A percentile compares a stretch with the other conserved stretches of the same genome.
Evolutionary conservation across 768 basidiomycete species (phyloP).

Genomic region (Lactifluus piperatus): DNA sequence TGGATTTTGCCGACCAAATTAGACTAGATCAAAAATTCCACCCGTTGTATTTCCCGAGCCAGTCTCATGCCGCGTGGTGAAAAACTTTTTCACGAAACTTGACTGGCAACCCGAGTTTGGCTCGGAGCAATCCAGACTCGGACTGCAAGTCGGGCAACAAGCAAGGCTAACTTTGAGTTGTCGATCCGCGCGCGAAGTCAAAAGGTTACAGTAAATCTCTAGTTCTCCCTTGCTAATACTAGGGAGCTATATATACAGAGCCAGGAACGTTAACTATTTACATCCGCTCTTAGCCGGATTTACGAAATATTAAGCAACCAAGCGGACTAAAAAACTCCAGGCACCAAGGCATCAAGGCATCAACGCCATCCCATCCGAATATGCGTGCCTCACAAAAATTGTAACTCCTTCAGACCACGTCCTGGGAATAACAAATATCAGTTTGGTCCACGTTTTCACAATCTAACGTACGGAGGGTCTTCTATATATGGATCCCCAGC

Average conservation of each 20-base stretch:
- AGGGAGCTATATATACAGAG: background rate
- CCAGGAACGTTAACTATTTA: background rate
- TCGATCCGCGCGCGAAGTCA: background rate
- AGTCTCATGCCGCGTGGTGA: background rate
- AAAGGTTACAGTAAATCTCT: background rate
- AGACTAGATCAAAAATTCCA: too few relatives aligned
- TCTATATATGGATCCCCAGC: constrained; percentile 28
- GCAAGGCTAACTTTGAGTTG: background rate
- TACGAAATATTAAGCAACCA: background rate
- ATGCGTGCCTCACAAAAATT: constrained; percentile 16
- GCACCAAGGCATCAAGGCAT: constrained; percentile 15
- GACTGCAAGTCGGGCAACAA: background rate
- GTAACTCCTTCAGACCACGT: constrained; percentile 11
- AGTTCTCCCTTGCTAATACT: background rate
- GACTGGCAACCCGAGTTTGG: background rate
- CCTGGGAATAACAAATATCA: background rate
- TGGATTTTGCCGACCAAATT: too few relatives aligned
- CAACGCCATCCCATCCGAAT: constrained; percentile 18
- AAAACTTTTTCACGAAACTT: constrained; percentile 9
- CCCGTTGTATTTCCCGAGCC: constrained; percentile 20
- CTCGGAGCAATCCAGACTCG: constrained; percentile 16
- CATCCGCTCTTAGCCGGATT: background rate
- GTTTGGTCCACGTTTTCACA: background rate
- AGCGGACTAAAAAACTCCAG: background rate
- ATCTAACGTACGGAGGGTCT: constrained; percentile 39